Evolutionary conservation across 805 yeast species (phyloP), one percentile per base, ranked within the genome.

Genomic region (Pichia scutulata): DNA sequence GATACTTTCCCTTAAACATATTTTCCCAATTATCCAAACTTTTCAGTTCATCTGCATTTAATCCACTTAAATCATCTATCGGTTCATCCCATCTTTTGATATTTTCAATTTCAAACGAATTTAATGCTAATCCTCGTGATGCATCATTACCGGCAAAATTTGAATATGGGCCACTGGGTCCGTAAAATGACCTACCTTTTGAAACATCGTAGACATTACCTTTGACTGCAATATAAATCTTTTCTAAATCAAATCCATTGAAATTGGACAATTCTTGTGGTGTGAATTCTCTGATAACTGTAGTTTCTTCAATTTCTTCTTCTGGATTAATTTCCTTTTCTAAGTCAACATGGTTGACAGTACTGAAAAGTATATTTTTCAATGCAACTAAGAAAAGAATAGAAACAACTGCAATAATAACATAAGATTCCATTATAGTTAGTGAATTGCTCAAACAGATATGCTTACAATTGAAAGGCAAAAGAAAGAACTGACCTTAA

Each of bases 121-220:
- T 90, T 59, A 78, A 71, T 0, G 97, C 97, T 50, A 92, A 75
- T 0, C 97, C 98, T 56, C 98, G 74, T 0, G 95, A 84, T 4
- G 97, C 97, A 69, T 92, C 98, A 57, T 87, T 84, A 1, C 98
- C 98, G 0, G 97, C 97, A 73, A 92, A 92, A 62, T 86, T 88
- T 41, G 86, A 82, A 68, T 92, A 92, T 0, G 97, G 96, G 0
- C 97, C 97, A 28, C 92, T 87, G 7, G 98, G 98, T 0, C 98
- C 98, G 66, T 92, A 92, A 64, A 92, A 90, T 44, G 78, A 77
- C 56, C 90, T 78, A 0, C 95, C 95, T 12, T 73, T 71, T 6
- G 87, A 72, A 21, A 89, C 95, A 61, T 92, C 97, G 60, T 77
- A 92, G 3, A 92, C 96, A 24, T 75, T 82, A 1, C 96, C 95